Evolutionary conservation across 257 asterid genomes (phyloP).

Genomic region (Solanum rostratum): DNA sequence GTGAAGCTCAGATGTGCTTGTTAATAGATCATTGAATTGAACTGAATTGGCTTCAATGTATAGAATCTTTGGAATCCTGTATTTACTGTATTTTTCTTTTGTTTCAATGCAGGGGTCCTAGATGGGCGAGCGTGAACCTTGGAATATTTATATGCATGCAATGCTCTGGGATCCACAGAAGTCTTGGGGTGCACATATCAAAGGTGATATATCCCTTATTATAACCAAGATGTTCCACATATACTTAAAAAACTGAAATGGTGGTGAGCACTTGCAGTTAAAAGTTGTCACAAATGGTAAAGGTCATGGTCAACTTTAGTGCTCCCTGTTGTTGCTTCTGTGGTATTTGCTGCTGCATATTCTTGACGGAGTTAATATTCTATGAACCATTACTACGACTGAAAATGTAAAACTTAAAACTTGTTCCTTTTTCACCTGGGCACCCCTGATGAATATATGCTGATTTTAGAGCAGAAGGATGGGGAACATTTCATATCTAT

Average conservation of each 20-base stretch:
- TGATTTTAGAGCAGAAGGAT: neutral
- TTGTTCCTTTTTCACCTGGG: neutral
- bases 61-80: neutral
- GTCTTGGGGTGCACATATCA: conserved; percentile 99
- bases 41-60: neutral
- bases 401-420: neutral
- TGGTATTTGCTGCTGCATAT: neutral
- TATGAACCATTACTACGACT: neutral
- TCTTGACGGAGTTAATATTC: neutral
- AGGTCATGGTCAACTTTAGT: neutral
- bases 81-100: neutral
- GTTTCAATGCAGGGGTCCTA: conserved; percentile 69
- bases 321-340: neutral
- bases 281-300: neutral
- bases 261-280: neutral
- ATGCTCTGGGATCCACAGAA: conserved; percentile 98
- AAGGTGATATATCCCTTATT: conserved; percentile 44
- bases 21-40: neutral
- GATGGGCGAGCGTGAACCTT: conserved; percentile 99
- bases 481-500: neutral
- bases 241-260: neutral
- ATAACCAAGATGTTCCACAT: neutral
- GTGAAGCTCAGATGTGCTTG: neutral
- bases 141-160: conserved; percentile 98
- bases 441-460: neutral